Evolutionary conservation across 352 stramenopile species (phyloP).

Genomic region (Aphanomyces astaci): DNA sequence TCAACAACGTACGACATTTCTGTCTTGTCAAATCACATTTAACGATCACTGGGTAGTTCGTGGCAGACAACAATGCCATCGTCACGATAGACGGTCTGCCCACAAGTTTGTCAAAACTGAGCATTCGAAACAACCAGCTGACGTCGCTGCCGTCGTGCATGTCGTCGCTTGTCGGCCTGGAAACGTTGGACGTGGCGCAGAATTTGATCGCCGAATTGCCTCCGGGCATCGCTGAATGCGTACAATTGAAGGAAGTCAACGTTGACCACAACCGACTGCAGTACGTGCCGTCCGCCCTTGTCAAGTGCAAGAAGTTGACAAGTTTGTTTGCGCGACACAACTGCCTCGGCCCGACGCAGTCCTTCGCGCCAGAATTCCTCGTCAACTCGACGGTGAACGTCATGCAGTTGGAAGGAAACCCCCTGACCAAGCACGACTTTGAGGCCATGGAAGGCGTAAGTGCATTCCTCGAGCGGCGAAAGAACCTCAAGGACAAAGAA

Average conservation of each 20-base stretch:
- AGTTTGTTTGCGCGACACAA: slow-evolving; percentile 62
- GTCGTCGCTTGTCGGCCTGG: slow-evolving; percentile 39
- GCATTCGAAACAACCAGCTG: slow-evolving; percentile 55
- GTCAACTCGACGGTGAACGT: slow-evolving; percentile 56
- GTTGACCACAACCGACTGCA: slow-evolving; percentile 53
- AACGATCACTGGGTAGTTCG: slow-evolving; percentile 33
- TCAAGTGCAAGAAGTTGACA: slow-evolving; percentile 56
- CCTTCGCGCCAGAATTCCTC: slow-evolving; percentile 53
- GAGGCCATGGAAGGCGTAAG: slow-evolving; percentile 73
- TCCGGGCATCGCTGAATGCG: slow-evolving; percentile 35
- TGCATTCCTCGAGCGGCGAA: slow-evolving; percentile 63
- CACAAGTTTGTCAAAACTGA: slow-evolving; percentile 69
- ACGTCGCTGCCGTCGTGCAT: slow-evolving; percentile 37
- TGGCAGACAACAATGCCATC: slow-evolving; percentile 68
- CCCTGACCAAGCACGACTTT: slow-evolving; percentile 68
- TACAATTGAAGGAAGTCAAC: slow-evolving; percentile 55
- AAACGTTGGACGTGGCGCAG: slow-evolving; percentile 62
- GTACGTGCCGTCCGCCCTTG: slow-evolving; percentile 41
- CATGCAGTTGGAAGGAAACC: slow-evolving; percentile 76
- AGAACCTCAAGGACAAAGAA: slow-evolving; percentile 80
- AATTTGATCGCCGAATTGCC: slow-evolving; percentile 47
- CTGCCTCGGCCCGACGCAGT: slow-evolving; percentile 38
- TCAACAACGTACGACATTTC: slow-evolving; percentile 50
- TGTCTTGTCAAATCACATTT: background rate
- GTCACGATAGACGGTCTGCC: slow-evolving; percentile 46